phyloP scores from a whole-genome alignment of 495 filamentous ascomycete species.

The Penicillium manginii region DNA sequence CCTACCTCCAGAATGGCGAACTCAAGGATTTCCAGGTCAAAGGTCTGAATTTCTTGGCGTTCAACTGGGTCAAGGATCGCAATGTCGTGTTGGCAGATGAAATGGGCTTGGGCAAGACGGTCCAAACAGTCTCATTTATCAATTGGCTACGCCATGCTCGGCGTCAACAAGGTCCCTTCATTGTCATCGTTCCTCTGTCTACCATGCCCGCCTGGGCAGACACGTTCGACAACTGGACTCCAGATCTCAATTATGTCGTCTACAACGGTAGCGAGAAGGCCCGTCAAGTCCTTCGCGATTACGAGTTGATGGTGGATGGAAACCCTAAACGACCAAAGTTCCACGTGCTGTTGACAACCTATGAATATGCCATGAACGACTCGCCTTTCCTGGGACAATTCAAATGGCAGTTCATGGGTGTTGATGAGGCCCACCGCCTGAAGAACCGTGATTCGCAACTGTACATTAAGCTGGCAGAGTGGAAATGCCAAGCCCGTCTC shows the following conservation, averaged over 20 bases:
- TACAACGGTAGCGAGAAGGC: slow-evolving; percentile 88
- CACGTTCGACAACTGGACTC: slow-evolving; percentile 95
- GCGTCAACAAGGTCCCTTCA: slow-evolving; percentile 88
- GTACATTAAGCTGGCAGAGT: slow-evolving; percentile 81
- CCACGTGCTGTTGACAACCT: slow-evolving; percentile 92
- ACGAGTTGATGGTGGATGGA: slow-evolving; percentile 83
- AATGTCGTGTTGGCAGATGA: slow-evolving; percentile 98
- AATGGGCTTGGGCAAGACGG: slow-evolving; percentile 98
- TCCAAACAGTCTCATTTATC: slow-evolving; percentile 95
- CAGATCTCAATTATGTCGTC: slow-evolving; percentile 94
- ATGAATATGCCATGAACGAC: slow-evolving; percentile 89
- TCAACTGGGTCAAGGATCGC: slow-evolving; percentile 88
- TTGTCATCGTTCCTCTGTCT: slow-evolving; percentile 92
- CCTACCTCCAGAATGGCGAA: slow-evolving; percentile 82
- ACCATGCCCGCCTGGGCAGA: slow-evolving; percentile 98
- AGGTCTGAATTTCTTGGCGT: slow-evolving; percentile 90
- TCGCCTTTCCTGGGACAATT: slow-evolving; percentile 76
- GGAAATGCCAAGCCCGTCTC: slow-evolving; percentile 80
- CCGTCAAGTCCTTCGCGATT: slow-evolving; percentile 78
- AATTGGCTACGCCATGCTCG: slow-evolving; percentile 96
- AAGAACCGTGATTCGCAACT: slow-evolving; percentile 96
- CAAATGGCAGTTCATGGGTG: slow-evolving; percentile 97
- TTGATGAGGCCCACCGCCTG: slow-evolving; percentile 95
- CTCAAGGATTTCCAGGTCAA: slow-evolving; percentile 93
- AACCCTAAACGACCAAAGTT: slow-evolving; percentile 87